These are phyloP conservation scores for Parathielavia hyrcaniae DNA, from an alignment of 495 filamentous ascomycete species.

Conservation along the genomic window DNA sequence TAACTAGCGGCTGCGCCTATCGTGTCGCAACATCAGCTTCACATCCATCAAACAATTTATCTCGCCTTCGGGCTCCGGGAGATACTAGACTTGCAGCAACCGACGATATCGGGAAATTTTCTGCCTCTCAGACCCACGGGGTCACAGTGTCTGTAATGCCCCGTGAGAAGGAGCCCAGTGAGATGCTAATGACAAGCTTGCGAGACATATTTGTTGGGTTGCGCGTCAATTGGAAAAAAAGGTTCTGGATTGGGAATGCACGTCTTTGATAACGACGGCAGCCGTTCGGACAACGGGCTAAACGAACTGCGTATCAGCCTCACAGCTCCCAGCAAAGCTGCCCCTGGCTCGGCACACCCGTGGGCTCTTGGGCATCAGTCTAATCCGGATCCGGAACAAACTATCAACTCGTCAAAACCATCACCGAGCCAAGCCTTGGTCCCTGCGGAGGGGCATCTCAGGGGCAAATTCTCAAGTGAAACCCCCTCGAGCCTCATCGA, in stretches of 20 bases:
- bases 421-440: not conserved
- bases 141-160: not conserved
- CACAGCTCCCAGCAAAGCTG: not conserved
- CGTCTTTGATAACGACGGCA: slow-evolving; percentile 2
- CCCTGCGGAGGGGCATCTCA: not conserved
- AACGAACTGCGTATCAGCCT: not conserved
- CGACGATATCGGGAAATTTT: not conserved
- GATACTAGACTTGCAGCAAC: not conserved
- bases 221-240: no score
- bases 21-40: not conserved
- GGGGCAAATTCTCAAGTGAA: not conserved
- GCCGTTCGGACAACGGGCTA: not conserved
- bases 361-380: not conserved
- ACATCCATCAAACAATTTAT: not conserved
- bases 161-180: not conserved
- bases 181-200: not conserved
- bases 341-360: not conserved
- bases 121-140: not conserved
- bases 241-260: slow-evolving; percentile 6
- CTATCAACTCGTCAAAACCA: slow-evolving; percentile 5
- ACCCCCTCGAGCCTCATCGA: not conserved
- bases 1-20: not conserved
- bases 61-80: not conserved
- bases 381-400: slow-evolving; percentile 10
- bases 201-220: not conserved